Base-by-base conservation (phyloP, 2,329 filamentous ascomycete genomes). In the Trichophyton verrucosum region DNA sequence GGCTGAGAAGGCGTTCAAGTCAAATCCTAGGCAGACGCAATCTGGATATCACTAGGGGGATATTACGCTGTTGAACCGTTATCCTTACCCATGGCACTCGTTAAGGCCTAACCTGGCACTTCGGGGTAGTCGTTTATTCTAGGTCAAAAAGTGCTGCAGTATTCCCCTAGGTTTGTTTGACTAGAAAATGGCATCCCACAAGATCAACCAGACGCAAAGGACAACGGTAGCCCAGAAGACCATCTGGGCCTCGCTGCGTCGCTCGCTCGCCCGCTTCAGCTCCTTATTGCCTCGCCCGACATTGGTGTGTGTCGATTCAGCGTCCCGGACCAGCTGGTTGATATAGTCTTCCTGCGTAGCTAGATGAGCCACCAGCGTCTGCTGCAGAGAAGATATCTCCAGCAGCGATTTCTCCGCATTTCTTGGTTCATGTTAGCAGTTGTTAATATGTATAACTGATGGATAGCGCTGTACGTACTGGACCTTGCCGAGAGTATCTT, bases 401-500 rank as follows among this genome's bases (percentile, higher is more conserved):
- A 95, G 74, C 4, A 99, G 81, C 0, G 91, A 96, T 71, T 88
- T 89, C 73, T 99, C 91, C 0, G 91, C 91, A 27, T 87, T 88
- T 69, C 89, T 95, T 69, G 6, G 62, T 60, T 20, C 2, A 15
- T 15, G 30, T 55, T 55, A 55, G 51, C 17, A 22, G 17, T 4
- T 24, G 8, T 5, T 11, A 5, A 36, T 8, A 56, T 36, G n/a
- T 33, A 33, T 46, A 8, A 8, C 27, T 7, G 6, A 22, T 11
- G 17, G 24, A 9, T n/a, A 5, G 22, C 8, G 24, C 15, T 5
- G 7, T 51, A 81, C 88, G 60, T 82, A 95, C 89, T 87, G 88
- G 66, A 97, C 90, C 81, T 97, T 94, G 73, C 91, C 87, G 71
- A 97, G 78, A n/a, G 89, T 91, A 75, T 88, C 90, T 74, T 96